These are phyloP conservation scores for Prunus padus DNA, from an alignment of 306 rosid genomes.

Conservation along the genomic window DNA sequence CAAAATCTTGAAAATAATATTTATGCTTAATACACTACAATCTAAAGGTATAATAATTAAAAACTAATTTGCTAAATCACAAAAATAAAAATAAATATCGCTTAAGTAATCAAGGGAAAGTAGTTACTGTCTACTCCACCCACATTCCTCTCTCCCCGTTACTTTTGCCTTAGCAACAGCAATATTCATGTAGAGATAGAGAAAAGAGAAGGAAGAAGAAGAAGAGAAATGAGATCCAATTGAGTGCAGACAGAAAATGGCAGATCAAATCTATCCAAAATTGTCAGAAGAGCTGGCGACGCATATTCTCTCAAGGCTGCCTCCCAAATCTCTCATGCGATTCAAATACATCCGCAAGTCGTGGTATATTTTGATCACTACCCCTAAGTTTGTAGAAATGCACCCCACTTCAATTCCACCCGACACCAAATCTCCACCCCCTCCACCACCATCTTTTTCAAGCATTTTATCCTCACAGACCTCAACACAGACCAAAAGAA, in stretches of 20 bases:
- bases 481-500: not conserved
- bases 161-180: too few relatives aligned
- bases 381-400: not conserved
- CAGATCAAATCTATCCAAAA: not conserved
- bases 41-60: too few relatives aligned
- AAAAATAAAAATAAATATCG: too few relatives aligned
- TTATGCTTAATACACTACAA: too few relatives aligned
- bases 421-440: not conserved
- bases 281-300: not conserved
- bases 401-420: not conserved
- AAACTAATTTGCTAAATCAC: too few relatives aligned
- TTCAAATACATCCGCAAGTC: not conserved
- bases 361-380: not conserved
- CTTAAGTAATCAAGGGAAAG: too few relatives aligned
- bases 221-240: too few relatives aligned
- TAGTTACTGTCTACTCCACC: too few relatives aligned
- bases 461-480: not conserved
- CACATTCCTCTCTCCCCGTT: too few relatives aligned
- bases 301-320: not conserved
- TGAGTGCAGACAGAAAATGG: not conserved
- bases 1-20: too few relatives aligned
- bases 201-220: too few relatives aligned
- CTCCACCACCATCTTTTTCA: slow-evolving; percentile 2
- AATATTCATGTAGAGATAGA: too few relatives aligned
- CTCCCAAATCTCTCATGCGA: slow-evolving; percentile 5